phyloP scores from a whole-genome alignment of 2,329 filamentous ascomycete genomes.

The Didymella sp. region DNA sequence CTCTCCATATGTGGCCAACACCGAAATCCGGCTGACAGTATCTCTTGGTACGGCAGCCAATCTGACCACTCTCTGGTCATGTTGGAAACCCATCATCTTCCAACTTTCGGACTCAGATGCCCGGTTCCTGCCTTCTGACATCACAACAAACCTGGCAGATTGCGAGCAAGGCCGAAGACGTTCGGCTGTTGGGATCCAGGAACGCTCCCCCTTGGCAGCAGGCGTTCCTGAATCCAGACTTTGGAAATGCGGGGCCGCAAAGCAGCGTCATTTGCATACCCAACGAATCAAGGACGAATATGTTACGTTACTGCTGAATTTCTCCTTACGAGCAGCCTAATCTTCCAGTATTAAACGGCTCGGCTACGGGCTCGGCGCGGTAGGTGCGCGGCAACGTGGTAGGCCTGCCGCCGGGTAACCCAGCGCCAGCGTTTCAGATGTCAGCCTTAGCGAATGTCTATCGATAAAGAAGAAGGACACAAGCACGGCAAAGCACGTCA shows the following conservation, averaged over 20 bases:
- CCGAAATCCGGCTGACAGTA: slow-evolving; percentile 6
- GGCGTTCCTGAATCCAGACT: slow-evolving; percentile 21
- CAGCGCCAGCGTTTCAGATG: slow-evolving; percentile 16
- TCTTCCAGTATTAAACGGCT: slow-evolving; percentile 15
- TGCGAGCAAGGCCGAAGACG: slow-evolving; percentile 5
- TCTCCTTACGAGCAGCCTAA: slow-evolving; percentile 12
- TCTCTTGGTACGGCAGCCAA: too few species aligned
- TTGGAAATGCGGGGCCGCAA: slow-evolving; percentile 16
- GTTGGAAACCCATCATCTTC: too few species aligned
- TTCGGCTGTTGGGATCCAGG: slow-evolving; percentile 11
- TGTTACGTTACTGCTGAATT: slow-evolving; percentile 19
- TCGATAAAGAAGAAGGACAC: slow-evolving; percentile 18
- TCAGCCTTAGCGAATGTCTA: slow-evolving; percentile 15
- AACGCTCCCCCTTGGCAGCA: slow-evolving; percentile 7
- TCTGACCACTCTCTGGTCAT: too few species aligned
- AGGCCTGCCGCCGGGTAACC: slow-evolving; percentile 11
- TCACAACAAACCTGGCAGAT: slow-evolving; percentile 8
- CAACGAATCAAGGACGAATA: slow-evolving; percentile 10
- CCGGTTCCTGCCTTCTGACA: not conserved
- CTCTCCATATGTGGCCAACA: slow-evolving; percentile 3
- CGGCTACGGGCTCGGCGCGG: slow-evolving; percentile 20
- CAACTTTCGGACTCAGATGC: not conserved
- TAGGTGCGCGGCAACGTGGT: slow-evolving; percentile 21
- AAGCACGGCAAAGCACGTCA: slow-evolving; percentile 15
- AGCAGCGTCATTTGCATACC: slow-evolving; percentile 11